Base-by-base conservation (phyloP, 768 basidiomycete genomes). In the Strobilomyces echinocephalus region DNA sequence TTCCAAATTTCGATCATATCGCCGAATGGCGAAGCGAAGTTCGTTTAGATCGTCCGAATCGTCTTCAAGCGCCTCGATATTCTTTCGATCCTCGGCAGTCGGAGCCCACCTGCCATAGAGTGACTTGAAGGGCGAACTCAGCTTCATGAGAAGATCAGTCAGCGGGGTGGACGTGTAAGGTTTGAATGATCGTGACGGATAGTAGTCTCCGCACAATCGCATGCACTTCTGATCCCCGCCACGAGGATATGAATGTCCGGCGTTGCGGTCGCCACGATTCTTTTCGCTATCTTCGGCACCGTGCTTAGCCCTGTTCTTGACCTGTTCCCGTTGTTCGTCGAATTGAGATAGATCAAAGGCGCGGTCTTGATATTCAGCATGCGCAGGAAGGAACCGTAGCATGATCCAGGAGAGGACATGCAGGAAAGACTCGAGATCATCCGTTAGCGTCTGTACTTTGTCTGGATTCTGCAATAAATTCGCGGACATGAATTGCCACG, bases 401-500 rank as follows among this genome's bases (percentile, higher is more conserved):
- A n/a, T 28, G n/a, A 24, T 24, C 24, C 24, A 24, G 2, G 24
- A 41, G 0, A 56, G 42, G 10, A 56, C 49, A 40, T 62, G 55
- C 36, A 61, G 16, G 46, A 72, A 70, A 0, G 72, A 72, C 48
- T 72, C 69, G 6, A 72, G 43, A 40, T 72, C 69, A 20, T 72
- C 68, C 18, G 59, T 52, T n/a, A 69, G 52, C 1, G 31, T 43
- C 26, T 69, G 70, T 8, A 43, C 21, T 30, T 64, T 64, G 11
- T 9, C n/a, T 12, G 60, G 47, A 16, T 60, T 12, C 28, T 18
- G 11, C 5, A 71, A 58, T 6, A 72, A 47, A 8, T 40, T 43
- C 0, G 52, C 51, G 3, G 56, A 57, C 38, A 50, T 53, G 44
- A 49, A 56, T 11, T 53, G 35, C 52, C 52, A 46, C 8, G 48